Evolutionary conservation across 805 yeast species (phyloP), one percentile per base, ranked within the genome.

Genomic region (Pichia sporocuriosa): DNA sequence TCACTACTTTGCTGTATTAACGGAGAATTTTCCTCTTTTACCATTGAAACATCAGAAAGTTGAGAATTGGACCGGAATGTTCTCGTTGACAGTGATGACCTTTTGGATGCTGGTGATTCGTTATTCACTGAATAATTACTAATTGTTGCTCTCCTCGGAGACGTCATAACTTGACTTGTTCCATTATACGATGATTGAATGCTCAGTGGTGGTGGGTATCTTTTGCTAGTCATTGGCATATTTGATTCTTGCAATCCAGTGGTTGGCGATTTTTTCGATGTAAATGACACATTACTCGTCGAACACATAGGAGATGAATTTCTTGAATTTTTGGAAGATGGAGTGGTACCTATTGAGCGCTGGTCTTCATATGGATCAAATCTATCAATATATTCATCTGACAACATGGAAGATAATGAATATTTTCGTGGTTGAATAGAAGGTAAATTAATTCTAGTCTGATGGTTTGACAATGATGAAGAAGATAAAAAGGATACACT

Each of bases 11-110:
- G 41, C 13, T 41, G 44, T 10, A 35, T 33, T 10, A 38, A n/a
- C 26, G 31, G 40, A 4, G 25, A 15, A 16, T 42, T 15, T 30
- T 43, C 24, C 35, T 41, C 11, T 39, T 56, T 56, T 21, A 47
- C 35, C 11, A 58, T 58, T 17, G 61, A 56, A 3, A 26, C 31
- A 10, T 57, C 58, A 2, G 59, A 53, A n/a, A 50, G 40, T 37
- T 51, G 56, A 9, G 59, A 52, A 39, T 55, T 55, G 6, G 63
- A 59, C 32, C 66, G 46, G 43, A 61, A 61, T 4, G 63, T 61
- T 43, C 66, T 45, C 29, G 53, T 56, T 16, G 60, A 50, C 61
- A 61, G 54, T 8, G 62, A 59, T 9, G 61, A 59, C 28, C 57
- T 40, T 32, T 57, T 58, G 15, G 61, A 56, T 11, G 45, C 51